A percentile compares a stretch with the other conserved stretches of the same genome.
Conservation (phyloP, 352 stramenopile genomes). For the Globisporangium splendens region DNA sequence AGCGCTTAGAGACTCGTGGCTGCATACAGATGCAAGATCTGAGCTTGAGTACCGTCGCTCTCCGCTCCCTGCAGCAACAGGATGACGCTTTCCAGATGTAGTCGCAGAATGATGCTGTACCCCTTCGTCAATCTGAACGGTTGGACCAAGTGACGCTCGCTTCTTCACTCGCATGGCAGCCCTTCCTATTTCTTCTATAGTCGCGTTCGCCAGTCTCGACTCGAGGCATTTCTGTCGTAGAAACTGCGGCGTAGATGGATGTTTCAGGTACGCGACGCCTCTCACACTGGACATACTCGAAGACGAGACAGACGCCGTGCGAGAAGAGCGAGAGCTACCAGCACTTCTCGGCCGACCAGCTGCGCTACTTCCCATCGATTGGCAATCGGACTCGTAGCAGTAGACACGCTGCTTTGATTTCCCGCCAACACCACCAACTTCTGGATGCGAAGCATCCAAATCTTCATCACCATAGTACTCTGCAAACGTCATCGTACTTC, state of each 20-base stretch:
- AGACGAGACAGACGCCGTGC: constrained; percentile 17
- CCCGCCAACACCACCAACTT: no score
- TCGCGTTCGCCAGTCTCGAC: constrained; percentile 29
- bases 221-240: constrained; percentile 71
- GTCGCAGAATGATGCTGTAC: constrained; percentile 1
- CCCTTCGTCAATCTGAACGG: constrained; percentile 9
- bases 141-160: constrained; percentile 15
- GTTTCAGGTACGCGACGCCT: constrained; percentile 54
- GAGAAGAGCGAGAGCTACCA: constrained; percentile 37
- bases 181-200: constrained; percentile 4
- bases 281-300: constrained; percentile 25
- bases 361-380: constrained; percentile 1
- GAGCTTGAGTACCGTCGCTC: constrained; percentile 43
- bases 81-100: constrained; percentile 7
- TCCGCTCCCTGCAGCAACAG: not conserved
- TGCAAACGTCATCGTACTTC: constrained; percentile 10
- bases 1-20: constrained; percentile 2
- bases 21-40: constrained; percentile 19
- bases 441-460: not conserved
- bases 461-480: constrained; percentile 9
- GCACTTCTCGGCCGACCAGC: constrained; percentile 42
- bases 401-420: constrained; percentile 3
- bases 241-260: constrained; percentile 51
- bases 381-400: constrained; percentile 5
- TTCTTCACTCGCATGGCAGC: constrained; percentile 32